Evolutionary conservation across 1,139 yeast genomes (phyloP).

Genomic region (Zhuliangozyma parablackwelliae): DNA sequence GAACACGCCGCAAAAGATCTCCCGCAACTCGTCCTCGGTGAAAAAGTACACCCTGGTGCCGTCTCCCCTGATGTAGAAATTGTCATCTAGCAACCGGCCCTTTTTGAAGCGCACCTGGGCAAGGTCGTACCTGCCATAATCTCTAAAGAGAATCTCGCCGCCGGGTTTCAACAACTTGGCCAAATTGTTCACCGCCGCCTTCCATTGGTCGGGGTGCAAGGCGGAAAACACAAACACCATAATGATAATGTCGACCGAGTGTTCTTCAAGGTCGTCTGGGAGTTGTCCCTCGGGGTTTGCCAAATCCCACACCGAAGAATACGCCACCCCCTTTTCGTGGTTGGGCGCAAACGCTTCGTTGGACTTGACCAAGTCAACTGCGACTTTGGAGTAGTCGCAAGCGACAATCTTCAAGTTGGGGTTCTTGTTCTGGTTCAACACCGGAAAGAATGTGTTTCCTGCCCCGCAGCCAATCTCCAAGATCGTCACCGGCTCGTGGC

Average conservation of each 20-base stretch:
- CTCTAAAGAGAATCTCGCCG: constrained; percentile 84
- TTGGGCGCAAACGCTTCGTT: constrained; percentile 53
- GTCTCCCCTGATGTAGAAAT: constrained; percentile 94
- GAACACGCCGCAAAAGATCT: constrained; percentile 69
- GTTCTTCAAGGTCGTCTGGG: constrained; percentile 81
- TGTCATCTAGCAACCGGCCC: constrained; percentile 81
- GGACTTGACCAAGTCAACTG: constrained; percentile 75
- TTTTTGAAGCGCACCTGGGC: constrained; percentile 94
- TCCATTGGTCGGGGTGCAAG: constrained; percentile 89
- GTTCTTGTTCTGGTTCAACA: constrained; percentile 75
- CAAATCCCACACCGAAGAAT: constrained; percentile 93
- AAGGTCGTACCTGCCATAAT: constrained; percentile 91
- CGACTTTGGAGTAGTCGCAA: constrained; percentile 86
- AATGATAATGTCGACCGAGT: constrained; percentile 84
- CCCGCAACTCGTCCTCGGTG: constrained; percentile 83
- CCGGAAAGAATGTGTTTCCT: constrained; percentile 93
- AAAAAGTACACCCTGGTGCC: constrained; percentile 97
- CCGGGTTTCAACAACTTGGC: constrained; percentile 81
- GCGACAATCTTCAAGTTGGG: constrained; percentile 72
- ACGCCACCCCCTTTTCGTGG: constrained; percentile 53
- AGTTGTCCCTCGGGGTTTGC: constrained; percentile 68
- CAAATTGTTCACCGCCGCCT: constrained; percentile 66
- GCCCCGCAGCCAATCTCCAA: constrained; percentile 98
- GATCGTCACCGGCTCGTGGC: constrained; percentile 64
- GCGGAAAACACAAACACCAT: constrained; percentile 95